Base-by-base conservation (phyloP, 202 grass and related monocot species). In the Hordeum pubiflorum region DNA sequence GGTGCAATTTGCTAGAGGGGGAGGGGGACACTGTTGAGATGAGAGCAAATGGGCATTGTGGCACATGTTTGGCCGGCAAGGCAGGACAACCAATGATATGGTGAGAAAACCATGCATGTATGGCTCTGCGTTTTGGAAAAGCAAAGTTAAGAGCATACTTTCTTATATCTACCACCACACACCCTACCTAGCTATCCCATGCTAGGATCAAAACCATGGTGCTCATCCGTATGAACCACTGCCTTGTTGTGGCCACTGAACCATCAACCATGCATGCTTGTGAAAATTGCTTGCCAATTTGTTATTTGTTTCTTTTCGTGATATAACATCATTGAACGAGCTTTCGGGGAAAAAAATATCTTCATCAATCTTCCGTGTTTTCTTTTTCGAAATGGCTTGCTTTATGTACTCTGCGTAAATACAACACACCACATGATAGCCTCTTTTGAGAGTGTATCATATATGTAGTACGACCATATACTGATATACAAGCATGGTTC, bases 31-130 rank as follows among this genome's bases (percentile, higher is more conserved):
- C 34, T 83, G 74, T 72, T 63, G 46, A 34, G 77, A 78, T 77
- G 76, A 54, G 63, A 84, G 18, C 31, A 41, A 36, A 80, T 81
- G 76, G 71, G 71, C 34, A 32, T 79, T 79, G 22, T 26, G 12
- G 82, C 52, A 10, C 86, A 84, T 64, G 71, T 78, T 89, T 89
- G 82, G 87, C n/a, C 78, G 82, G 82, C 87, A 66, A 37, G 58
- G 13, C 38, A 89, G 65, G 87, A 89, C 78, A 79, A 32, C 46
- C 57, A 55, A 58, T 75, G 76, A 61, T 75, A 71, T 32, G 39
- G 29, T 72, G 33, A 26, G 40, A 83, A 83, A 43, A 69, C 67
- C 60, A 4, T 69, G 39, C 39, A 29, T 48, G 38, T 26, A 56
- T 69, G 71, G 32, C 5, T 57, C 11, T 46, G 26, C 43, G 41